phyloP scores from a whole-genome alignment of 1,139 yeast species.

The Maudiozyma humilis region DNA sequence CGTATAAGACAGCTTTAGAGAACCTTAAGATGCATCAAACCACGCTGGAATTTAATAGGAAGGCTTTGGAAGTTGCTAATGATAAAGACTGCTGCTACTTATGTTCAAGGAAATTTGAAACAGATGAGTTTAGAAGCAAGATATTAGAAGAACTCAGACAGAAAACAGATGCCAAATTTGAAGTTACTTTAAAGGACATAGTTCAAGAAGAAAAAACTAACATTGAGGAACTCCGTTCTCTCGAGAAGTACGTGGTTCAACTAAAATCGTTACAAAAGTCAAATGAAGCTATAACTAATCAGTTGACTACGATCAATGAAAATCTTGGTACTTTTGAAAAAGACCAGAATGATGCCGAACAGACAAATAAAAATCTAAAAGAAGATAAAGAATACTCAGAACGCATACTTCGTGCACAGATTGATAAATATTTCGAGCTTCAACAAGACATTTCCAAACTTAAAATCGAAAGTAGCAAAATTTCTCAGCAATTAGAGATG shows the following conservation, averaged over 20 bases:
- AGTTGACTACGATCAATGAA: neutral
- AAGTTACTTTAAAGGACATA: slow-evolving; percentile 27
- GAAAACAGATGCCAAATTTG: slow-evolving; percentile 30
- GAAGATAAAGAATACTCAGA: slow-evolving; percentile 18
- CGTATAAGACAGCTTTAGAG: slow-evolving; percentile 50
- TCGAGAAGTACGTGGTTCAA: slow-evolving; percentile 21
- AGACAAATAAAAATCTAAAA: slow-evolving; percentile 14
- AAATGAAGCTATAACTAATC: neutral
- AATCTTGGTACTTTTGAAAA: neutral
- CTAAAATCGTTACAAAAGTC: slow-evolving; percentile 3
- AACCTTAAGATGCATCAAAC: slow-evolving; percentile 59
- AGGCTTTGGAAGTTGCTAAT: slow-evolving; percentile 56
- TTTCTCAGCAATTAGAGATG: slow-evolving; percentile 33
- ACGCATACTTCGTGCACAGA: slow-evolving; percentile 16
- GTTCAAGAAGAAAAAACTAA: slow-evolving; percentile 38
- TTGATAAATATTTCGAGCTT: slow-evolving; percentile 18
- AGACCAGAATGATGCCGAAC: slow-evolving; percentile 15
- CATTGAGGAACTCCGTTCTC: slow-evolving; percentile 30
- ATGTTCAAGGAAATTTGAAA: slow-evolving; percentile 55
- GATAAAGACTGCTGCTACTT: slow-evolving; percentile 50
- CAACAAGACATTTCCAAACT: slow-evolving; percentile 29
- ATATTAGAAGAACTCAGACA: slow-evolving; percentile 32
- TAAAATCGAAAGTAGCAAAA: slow-evolving; percentile 35
- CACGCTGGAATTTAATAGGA: slow-evolving; percentile 54
- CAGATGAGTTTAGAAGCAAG: slow-evolving; percentile 26